A percentile compares a stretch with the other conserved stretches of the same genome.
Conservation (phyloP, 2,329 filamentous ascomycete genomes). For the Xylariaceae sp. region DNA sequence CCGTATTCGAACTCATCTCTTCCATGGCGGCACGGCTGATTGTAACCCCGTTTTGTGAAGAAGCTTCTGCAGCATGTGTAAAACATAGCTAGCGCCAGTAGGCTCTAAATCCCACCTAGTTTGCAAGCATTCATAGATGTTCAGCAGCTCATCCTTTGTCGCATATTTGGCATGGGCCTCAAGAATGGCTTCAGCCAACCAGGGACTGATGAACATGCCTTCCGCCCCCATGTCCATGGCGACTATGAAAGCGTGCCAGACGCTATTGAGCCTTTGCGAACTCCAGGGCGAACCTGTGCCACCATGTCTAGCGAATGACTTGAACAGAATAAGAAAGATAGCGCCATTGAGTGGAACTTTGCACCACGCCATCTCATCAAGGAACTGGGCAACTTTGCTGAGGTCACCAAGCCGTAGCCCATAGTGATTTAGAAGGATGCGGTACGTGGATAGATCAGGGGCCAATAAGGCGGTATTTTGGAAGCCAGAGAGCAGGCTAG, state of each 20-base stretch:
- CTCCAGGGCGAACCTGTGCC: slow-evolving; percentile 67
- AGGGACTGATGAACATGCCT: slow-evolving; percentile 50
- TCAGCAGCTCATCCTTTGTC: slow-evolving; percentile 45
- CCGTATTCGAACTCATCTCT: neutral
- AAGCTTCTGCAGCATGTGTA: slow-evolving; percentile 41
- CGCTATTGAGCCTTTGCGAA: slow-evolving; percentile 57
- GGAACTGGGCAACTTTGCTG: slow-evolving; percentile 60
- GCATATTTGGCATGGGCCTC: slow-evolving; percentile 59
- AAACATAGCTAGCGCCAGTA: slow-evolving; percentile 42
- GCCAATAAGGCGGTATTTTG: slow-evolving; percentile 62
- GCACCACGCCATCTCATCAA: slow-evolving; percentile 74
- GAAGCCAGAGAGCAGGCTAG: slow-evolving; percentile 45
- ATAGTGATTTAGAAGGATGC: slow-evolving; percentile 72
- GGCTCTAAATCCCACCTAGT: slow-evolving; percentile 43
- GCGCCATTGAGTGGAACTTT: slow-evolving; percentile 65
- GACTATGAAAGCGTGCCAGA: slow-evolving; percentile 60
- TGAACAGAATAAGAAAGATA: slow-evolving; percentile 75
- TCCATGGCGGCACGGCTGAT: slow-evolving; percentile 4
- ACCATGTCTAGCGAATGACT: slow-evolving; percentile 73
- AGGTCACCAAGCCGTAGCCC: slow-evolving; percentile 65
- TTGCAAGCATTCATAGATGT: slow-evolving; percentile 49
- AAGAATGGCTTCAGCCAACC: slow-evolving; percentile 57
- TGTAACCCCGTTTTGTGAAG: slow-evolving; percentile 31
- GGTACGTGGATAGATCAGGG: slow-evolving; percentile 74
- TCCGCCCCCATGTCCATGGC: slow-evolving; percentile 45